Base-by-base conservation (phyloP, 1,284 basidiomycete species). In the Anthracocystis setariae region DNA sequence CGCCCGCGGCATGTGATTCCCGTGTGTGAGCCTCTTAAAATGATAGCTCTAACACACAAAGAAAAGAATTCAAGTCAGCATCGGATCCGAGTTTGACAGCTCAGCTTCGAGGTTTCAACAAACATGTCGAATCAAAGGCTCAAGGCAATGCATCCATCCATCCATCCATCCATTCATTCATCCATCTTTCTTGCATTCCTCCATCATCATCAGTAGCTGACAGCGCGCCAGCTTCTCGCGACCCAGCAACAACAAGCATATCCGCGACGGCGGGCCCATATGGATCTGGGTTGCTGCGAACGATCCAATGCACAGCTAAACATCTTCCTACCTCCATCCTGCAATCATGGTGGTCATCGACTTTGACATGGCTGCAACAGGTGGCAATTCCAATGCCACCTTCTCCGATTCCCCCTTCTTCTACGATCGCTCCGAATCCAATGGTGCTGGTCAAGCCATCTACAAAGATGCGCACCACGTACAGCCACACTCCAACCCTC, bases 401-500 rank as follows among this genome's bases (percentile, higher is more conserved):
- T 79, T 79, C 48, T 78, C 78, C 48, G 69, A 71, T 40, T 77
- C 75, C 10, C 74, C 78, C 50, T 81, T 81, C 60, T 81, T 81
- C 61, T 81, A 73, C 54, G 79, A 80, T 37, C 67, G 79, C 5
- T 70, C 66, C 10, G 50, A 48, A 13, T 66, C 64, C 49, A 67
- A 66, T 18, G 67, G 55, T 8, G 54, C 62, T 3, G 77, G 76
- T 5, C 58, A 71, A 32, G 73, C 72, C 27, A 64, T 76, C 24
- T 65, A 65, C 49, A 53, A 65, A 40, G 65, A 74, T 50, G 74
- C 74, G 7, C 24, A 32, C 43, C 60, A 69, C 38, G 50, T 75
- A 1, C 71, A 82, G 59, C 73, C 82, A 1, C 82, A 83, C 47
- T 80, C 79, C 0, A 75, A 77, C 25, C 63, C 92, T 0, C 89